Conservation (phyloP, 805 yeast species). For the Kazachstania bromeliacearum region DNA sequence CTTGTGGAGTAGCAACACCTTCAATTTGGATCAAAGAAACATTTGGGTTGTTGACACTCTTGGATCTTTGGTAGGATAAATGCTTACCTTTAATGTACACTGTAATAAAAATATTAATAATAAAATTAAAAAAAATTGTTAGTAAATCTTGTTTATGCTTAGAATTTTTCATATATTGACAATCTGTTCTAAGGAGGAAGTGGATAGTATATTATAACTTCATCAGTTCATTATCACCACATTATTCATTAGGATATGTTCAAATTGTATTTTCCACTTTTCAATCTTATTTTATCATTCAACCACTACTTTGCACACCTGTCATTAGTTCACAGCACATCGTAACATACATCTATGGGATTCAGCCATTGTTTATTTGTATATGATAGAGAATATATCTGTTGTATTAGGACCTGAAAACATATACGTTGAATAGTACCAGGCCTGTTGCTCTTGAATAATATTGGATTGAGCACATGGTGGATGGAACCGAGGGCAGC, state of each 20-base stretch:
- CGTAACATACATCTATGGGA: conserved; percentile 93
- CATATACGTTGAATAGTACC: no score
- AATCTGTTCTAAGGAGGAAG: no score
- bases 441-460: no score
- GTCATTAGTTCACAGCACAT: no score
- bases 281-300: no score
- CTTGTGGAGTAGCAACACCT: conserved; percentile 86
- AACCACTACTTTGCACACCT: no score
- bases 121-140: conserved; percentile 4
- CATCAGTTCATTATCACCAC: no score
- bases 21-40: conserved; percentile 94
- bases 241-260: no score
- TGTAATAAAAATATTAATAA: conserved; percentile 24
- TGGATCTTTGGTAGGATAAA: conserved; percentile 99
- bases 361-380: conserved; percentile 65
- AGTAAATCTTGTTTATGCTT: conserved; percentile 2
- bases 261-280: no score
- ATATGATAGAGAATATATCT: neutral
- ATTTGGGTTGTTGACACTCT: conserved; percentile 96
- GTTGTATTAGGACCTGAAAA: no score
- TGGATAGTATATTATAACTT: neutral
- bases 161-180: neutral
- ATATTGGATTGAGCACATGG: neutral
- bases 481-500: neutral
- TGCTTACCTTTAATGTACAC: conserved; percentile 99